These are phyloP conservation scores for Gossypium turneri DNA, from an alignment of 345 rosid genomes.

Conservation along the genomic window DNA sequence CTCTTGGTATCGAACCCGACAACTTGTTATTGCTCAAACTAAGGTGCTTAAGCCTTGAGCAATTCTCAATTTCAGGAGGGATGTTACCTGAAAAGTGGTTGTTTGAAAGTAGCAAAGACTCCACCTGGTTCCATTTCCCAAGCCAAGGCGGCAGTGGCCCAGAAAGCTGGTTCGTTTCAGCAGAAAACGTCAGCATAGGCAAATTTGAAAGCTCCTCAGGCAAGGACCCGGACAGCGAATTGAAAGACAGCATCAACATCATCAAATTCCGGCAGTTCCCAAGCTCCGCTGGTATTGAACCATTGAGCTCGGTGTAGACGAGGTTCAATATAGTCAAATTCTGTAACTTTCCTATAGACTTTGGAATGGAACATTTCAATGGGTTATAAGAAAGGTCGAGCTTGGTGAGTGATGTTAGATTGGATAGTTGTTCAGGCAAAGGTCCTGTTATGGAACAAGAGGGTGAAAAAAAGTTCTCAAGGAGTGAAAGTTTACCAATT, in stretches of 20 bases:
- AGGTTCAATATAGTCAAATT: constrained; percentile 52
- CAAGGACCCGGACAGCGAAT: constrained; percentile 55
- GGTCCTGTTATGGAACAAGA: constrained; percentile 66
- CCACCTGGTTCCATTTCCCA: constrained; percentile 54
- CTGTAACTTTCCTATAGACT: constrained; percentile 46
- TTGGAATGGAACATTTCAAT: constrained; percentile 58
- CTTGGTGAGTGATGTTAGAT: constrained; percentile 39
- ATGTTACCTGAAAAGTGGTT: constrained; percentile 55
- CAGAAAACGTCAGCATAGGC: constrained; percentile 58
- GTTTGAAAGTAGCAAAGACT: constrained; percentile 55
- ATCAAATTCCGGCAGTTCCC: constrained; percentile 60
- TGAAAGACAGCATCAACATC: constrained; percentile 66
- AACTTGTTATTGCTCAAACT: constrained; percentile 54
- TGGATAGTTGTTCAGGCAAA: constrained; percentile 51
- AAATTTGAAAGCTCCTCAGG: constrained; percentile 61
- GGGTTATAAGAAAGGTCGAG: constrained; percentile 87
- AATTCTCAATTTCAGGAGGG: constrained; percentile 55
- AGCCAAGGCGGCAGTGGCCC: constrained; percentile 73
- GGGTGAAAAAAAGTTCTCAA: constrained; percentile 48
- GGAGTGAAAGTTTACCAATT: constrained; percentile 56
- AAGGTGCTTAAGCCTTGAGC: constrained; percentile 52
- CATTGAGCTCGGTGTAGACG: constrained; percentile 51
- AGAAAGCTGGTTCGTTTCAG: constrained; percentile 67
- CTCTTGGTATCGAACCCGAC: constrained; percentile 58
- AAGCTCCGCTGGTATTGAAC: constrained; percentile 66